Evolutionary conservation across 2,329 filamentous ascomycete genomes (phyloP).

Genomic region (Coniella lustricola): DNA sequence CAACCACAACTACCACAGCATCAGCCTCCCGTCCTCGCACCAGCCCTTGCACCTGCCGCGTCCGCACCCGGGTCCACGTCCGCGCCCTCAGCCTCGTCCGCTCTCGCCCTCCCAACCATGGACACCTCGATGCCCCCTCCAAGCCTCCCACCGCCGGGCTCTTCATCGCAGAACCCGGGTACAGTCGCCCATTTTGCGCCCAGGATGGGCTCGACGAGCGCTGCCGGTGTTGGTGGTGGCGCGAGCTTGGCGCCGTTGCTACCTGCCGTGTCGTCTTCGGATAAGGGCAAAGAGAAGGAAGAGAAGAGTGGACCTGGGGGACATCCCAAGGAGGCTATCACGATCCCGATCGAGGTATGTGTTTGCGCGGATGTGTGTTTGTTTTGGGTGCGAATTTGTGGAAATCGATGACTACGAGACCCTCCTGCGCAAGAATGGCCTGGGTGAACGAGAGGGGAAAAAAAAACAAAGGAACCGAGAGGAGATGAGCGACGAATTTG

Average conservation of each 20-base stretch:
- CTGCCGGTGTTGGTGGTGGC: conserved; percentile 1
- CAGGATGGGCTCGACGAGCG: conserved; percentile 20
- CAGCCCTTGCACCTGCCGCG: conserved; percentile 8
- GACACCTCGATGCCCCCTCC: conserved; percentile 17
- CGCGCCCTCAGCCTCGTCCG: conserved; percentile 17
- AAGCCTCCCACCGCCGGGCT: conserved; percentile 18
- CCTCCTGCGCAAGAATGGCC: too few relatives aligned
- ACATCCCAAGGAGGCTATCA: conserved; percentile 33
- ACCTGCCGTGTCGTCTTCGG: too few relatives aligned
- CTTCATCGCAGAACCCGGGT: conserved; percentile 12
- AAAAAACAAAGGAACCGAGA: too few relatives aligned
- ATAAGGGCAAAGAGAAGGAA: conserved; percentile 28
- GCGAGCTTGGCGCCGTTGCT: conserved; percentile 15
- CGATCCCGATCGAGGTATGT: conserved; percentile 52
- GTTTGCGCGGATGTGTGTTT: too few relatives aligned
- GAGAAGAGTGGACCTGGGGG: conserved; percentile 24
- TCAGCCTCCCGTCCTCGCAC: conserved; percentile 8
- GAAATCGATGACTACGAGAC: too few relatives aligned
- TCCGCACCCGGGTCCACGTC: conserved; percentile 15
- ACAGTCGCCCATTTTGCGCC: conserved; percentile 17
- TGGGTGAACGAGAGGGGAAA: not conserved
- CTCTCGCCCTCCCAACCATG: conserved; percentile 19
- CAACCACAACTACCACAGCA: too few relatives aligned
- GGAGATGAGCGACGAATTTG: too few relatives aligned
- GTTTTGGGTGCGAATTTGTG: too few relatives aligned